Base-by-base conservation (phyloP, 2,329 filamentous ascomycete species). In the Verticillium longisporum region DNA sequence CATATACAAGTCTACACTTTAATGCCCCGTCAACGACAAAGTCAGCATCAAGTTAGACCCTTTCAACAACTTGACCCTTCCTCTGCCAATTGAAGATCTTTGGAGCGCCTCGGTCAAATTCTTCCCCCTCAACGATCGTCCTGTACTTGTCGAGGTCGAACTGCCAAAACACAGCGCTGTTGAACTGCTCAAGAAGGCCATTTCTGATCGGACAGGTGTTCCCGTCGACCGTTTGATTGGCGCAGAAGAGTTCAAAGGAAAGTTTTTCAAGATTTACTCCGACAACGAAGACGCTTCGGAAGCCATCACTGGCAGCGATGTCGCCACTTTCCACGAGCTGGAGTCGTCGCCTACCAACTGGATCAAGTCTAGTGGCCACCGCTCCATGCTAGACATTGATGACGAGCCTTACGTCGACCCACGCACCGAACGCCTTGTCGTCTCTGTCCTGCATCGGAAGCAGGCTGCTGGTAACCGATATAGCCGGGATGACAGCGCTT, bases 1-100 rank as follows among this genome's bases (percentile, higher is more conserved):
- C 65, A 92, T 98, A 83, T 99, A 98, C 83, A 97, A 98, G 78
- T 98, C 96, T 55, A 98, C 94, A 0, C 84, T 99, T 65, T 89
- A 95, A 65, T 99, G 95, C 71, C 95, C 95, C 0, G 84, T 83
- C 7, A 99, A 95, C 73, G 84, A 89, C 67, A 99, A 98, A 77
- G 90, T 98, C 75, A 97, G 93, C 83, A 97, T 99, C 68, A 98
- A 95, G 0, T 99, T 99, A 70, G 95, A 99, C 72, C 95, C 95
- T 0, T 99, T 96, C 80, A 97, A 92, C 74, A 95, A 96, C 66
- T 78, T 99, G 62, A 97, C 95, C 0, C 79, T 99, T 31, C 95
- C 96, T 61, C 79, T 99, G 37, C 95, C 95, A 0, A 86, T 97
- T 60, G 89, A 95, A 72, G 92, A 89, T 65, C 83, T 91, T 55